phyloP scores from a whole-genome alignment of 768 basidiomycete genomes.

The Pisolithus microcarpus region DNA sequence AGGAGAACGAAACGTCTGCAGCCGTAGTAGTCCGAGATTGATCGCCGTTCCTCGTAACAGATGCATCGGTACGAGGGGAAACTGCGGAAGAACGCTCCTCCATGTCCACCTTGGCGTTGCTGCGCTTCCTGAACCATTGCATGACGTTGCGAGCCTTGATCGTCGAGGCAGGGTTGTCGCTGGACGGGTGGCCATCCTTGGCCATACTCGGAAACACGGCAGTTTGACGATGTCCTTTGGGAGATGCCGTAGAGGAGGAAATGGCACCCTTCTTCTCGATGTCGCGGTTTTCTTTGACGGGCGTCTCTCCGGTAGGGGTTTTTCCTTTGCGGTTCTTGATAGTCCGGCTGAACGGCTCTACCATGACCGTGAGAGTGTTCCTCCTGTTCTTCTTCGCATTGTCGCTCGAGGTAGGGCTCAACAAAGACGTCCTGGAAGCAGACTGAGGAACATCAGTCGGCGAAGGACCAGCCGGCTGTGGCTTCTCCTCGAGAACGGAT shows the following conservation, averaged over 20 bases:
- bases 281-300: constrained; percentile 39
- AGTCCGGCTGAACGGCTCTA: constrained; percentile 60
- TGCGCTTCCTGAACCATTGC: constrained; percentile 91
- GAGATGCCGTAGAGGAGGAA: constrained; percentile 23
- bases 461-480: constrained; percentile 1
- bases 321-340: constrained; percentile 32
- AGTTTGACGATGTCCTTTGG: constrained; percentile 18
- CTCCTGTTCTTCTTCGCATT: constrained; percentile 54
- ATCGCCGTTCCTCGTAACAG: constrained; percentile 11
- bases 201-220: constrained; percentile 21
- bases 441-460: constrained; percentile 23
- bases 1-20: constrained; percentile 29
- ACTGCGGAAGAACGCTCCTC: constrained; percentile 7
- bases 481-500: constrained; percentile 16
- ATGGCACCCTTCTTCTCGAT: constrained; percentile 29
- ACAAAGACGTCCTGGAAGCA: constrained; percentile 22
- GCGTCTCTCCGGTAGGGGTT: constrained; percentile 25
- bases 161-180: constrained; percentile 61
- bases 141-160: constrained; percentile 92
- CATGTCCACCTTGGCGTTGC: constrained; percentile 36
- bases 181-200: constrained; percentile 21
- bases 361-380: constrained; percentile 85
- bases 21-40: constrained; percentile 14
- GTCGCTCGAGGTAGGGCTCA: constrained; percentile 30
- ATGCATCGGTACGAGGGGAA: neutral